These are phyloP conservation scores for Chaetomium sp. DNA, from an alignment of 2,329 filamentous ascomycete genomes.

Conservation along the genomic window DNA sequence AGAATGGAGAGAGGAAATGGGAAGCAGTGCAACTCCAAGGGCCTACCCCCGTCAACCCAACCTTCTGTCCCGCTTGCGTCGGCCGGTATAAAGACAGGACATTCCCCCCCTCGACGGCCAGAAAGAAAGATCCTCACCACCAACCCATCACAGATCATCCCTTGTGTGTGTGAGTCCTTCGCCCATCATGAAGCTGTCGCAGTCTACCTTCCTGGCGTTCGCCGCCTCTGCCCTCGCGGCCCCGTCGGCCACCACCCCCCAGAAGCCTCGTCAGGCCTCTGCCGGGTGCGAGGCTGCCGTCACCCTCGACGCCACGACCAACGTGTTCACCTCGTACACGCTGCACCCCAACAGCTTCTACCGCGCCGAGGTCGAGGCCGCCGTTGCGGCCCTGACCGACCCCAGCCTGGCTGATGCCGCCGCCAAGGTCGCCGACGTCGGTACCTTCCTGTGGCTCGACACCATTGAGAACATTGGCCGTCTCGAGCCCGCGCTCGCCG, in stretches of 20 bases:
- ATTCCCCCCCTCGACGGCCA: conserved; percentile 11
- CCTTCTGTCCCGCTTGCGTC: background rate
- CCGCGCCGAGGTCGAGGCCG: conserved; percentile 33
- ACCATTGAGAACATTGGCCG: conserved; percentile 34
- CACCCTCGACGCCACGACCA: conserved; percentile 33
- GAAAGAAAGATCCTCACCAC: conserved; percentile 3
- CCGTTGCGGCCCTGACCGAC: conserved; percentile 27
- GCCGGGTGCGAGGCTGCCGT: conserved; percentile 32
- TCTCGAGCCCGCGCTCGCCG: conserved; percentile 32
- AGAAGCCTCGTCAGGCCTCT: conserved; percentile 26
- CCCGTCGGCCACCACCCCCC: conserved; percentile 26
- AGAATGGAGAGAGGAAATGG: conserved; percentile 1
- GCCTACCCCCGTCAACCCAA: background rate
- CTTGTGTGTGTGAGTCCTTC: conserved; percentile 1
- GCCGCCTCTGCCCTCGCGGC: conserved; percentile 31
- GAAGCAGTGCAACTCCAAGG: background rate
- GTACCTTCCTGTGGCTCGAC: conserved; percentile 37
- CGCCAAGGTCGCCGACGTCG: conserved; percentile 33
- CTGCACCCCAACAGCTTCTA: conserved; percentile 36
- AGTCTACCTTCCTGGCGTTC: conserved; percentile 31
- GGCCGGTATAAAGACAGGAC: conserved; percentile 24
- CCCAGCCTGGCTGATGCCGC: conserved; percentile 27
- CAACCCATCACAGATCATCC: conserved; percentile 15
- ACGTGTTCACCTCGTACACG: conserved; percentile 34
- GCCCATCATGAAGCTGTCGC: conserved; percentile 32